Base-by-base conservation (phyloP, 305 asterid species). In the Nicotiana rustica region DNA sequence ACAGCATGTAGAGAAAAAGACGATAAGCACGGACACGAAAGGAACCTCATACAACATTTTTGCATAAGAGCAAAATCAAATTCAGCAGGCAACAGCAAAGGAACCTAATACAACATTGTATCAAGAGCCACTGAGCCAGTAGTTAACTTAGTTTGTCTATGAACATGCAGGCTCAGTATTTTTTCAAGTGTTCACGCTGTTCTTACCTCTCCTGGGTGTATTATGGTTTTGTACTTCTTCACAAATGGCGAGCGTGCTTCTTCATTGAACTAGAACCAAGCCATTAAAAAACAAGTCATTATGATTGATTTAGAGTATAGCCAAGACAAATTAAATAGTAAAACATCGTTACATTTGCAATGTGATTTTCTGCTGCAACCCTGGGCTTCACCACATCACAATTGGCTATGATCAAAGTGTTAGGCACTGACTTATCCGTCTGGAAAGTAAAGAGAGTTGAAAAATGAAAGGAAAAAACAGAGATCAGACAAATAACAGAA, bases 121-220 rank as follows among this genome's bases (percentile, higher is more conserved):
- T 13, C 71, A 62, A 61, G 82, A 60, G 29, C 68, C 73, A 79
- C 41, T 13, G 18, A 60, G 25, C 36, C 55, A 36, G 1, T 79
- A 14, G 67, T 38, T 35, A 18, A 35, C 44, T 13, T 55, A 35
- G 15, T 38, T 61, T 61, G 14, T 61, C 57, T 31, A 36, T 18
- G 75, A 38, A 61, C 56, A 33, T 55, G 61, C 59, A 55, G n/a
- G n/a, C 59, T 14, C 17, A 55, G 59, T 55, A 55, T 31, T 55
- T 49, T 71, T 67, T 68, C 31, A 35, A 14, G 68, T 36, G 15
- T 70, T 64, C 67, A 44, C 38, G n/a, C 15, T 7, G 65, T 65
- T 10, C 79, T 18, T 93, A 96, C 99, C 99, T 96, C 99, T 87
- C 99, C 98, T 17, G 99, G 99, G 86, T 96, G 99, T 84, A 96